Conservation (phyloP, 345 rosid genomes). For the Eucalyptus sp. region DNA sequence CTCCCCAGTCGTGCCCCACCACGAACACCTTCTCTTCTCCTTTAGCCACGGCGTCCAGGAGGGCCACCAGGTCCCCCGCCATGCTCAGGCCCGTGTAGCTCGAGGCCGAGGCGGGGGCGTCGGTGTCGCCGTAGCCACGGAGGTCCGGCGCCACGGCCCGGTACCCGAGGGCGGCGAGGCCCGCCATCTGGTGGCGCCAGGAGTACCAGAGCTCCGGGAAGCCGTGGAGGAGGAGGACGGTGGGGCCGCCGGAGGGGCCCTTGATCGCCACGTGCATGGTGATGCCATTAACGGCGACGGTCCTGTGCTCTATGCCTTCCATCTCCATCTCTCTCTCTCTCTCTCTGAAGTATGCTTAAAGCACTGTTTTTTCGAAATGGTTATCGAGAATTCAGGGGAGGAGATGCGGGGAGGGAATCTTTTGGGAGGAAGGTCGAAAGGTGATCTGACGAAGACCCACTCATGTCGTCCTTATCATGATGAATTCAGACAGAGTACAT, state of each 20-base stretch:
- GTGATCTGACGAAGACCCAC: neutral
- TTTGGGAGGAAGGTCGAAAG: neutral
- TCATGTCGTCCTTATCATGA: neutral
- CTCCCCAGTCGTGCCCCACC: conserved; percentile 50
- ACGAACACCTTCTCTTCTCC: conserved; percentile 16
- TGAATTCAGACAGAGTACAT: neutral
- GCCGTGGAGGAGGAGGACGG: conserved; percentile 63
- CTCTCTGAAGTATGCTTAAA: rapidly evolving
- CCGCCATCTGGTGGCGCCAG: conserved; percentile 75
- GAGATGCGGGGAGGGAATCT: neutral
- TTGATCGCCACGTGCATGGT: conserved; percentile 67
- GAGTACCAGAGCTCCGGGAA: conserved; percentile 86
- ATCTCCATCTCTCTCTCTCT: conserved; percentile 1
- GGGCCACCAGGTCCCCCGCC: conserved; percentile 34
- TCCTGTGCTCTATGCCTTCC: conserved; percentile 47
- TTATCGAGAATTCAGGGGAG: too few relatives aligned
- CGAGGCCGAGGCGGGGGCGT: conserved; percentile 31
- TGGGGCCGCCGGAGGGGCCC: conserved; percentile 29
- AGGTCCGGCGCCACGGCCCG: conserved; percentile 80
- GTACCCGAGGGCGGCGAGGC: conserved; percentile 56
- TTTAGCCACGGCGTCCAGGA: conserved; percentile 17
- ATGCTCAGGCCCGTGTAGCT: conserved; percentile 38
- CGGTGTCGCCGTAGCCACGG: conserved; percentile 71
- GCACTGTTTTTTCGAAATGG: neutral
- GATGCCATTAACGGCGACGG: conserved; percentile 44